Evolutionary conservation across 192 early-diverging fungal species (phyloP).

Genomic region (Haplosporangium gracile): DNA sequence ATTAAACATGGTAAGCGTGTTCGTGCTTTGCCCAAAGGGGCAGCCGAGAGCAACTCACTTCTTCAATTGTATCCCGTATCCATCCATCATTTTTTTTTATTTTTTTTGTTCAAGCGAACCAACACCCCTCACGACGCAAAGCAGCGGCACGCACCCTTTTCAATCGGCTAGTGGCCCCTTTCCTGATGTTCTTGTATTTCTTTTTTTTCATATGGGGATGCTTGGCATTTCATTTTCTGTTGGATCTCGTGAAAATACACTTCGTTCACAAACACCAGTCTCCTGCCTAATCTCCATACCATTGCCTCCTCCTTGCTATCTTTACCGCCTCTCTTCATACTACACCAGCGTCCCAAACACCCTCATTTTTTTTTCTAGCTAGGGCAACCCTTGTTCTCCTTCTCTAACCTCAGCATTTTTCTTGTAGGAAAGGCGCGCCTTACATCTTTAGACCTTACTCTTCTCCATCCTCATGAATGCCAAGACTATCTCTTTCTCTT

Average conservation of each 20-base stretch:
- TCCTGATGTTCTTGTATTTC: background rate
- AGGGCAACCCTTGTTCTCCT: no score
- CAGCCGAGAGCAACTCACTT: background rate
- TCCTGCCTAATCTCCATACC: no score
- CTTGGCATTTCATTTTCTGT: background rate
- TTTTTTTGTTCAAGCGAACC: background rate
- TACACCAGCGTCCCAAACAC: no score
- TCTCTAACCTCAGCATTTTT: no score
- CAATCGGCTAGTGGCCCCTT: background rate
- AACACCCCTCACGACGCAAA: background rate
- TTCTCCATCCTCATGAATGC: background rate
- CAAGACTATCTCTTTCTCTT: background rate
- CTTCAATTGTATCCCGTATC: background rate
- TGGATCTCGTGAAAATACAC: background rate
- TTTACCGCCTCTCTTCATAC: no score
- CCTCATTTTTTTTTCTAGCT: no score
- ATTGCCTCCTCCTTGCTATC: no score
- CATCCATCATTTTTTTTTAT: background rate
- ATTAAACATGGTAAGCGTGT: background rate
- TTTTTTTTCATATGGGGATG: background rate
- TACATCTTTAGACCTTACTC: background rate
- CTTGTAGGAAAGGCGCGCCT: no score
- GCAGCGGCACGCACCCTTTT: background rate
- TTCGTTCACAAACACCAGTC: no score
- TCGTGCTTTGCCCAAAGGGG: background rate